Evolutionary conservation across 2,329 filamentous ascomycete genomes (phyloP).

Genomic region (Colletotrichum australisinense): DNA sequence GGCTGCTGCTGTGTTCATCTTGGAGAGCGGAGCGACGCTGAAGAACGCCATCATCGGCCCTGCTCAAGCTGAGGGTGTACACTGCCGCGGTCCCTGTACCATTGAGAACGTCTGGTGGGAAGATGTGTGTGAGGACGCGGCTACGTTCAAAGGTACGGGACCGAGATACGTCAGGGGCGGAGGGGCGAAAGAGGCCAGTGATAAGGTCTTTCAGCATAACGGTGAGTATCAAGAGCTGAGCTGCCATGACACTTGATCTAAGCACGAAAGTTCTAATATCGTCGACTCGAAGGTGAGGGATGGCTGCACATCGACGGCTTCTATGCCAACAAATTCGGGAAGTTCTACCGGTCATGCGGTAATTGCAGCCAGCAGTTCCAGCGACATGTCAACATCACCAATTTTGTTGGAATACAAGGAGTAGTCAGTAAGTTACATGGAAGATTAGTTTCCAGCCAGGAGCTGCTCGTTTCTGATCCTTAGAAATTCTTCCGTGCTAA

Average conservation of each 20-base stretch:
- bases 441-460: background rate
- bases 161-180: background rate
- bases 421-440: background rate
- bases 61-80: slow-evolving; percentile 3
- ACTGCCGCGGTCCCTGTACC: background rate
- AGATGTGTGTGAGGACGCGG: slow-evolving; percentile 11
- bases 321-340: background rate
- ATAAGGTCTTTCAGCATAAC: slow-evolving; percentile 10
- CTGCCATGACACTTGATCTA: too few species aligned
- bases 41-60: slow-evolving; percentile 11
- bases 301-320: slow-evolving; percentile 9
- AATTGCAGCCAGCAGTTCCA: slow-evolving; percentile 21
- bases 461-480: rapidly evolving
- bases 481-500: background rate
- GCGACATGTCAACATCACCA: slow-evolving; percentile 26
- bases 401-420: slow-evolving; percentile 23
- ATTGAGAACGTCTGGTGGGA: slow-evolving; percentile 19
- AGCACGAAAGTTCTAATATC: background rate
- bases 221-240: background rate
- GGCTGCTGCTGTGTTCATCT: slow-evolving; percentile 1
- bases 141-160: background rate
- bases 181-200: background rate
- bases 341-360: slow-evolving; percentile 10
- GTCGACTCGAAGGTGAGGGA: background rate
- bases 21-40: slow-evolving; percentile 7